A percentile compares a stretch with the other conserved stretches of the same genome.
phyloP scores from a whole-genome alignment of 2,329 filamentous ascomycete genomes.

The Pseudogymnoascus sp. region DNA sequence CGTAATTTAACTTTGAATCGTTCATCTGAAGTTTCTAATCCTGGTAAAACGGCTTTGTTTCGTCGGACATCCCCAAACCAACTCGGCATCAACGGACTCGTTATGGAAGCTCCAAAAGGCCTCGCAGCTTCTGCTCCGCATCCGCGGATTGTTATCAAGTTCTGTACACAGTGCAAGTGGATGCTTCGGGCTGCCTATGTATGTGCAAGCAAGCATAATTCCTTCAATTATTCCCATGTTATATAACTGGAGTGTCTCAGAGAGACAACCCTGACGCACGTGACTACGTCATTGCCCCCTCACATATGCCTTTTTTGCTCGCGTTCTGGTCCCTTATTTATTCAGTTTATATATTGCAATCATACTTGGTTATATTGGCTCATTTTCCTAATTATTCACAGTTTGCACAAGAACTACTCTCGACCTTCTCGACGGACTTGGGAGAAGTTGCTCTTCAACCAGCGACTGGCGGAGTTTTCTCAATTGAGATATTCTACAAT shows the following conservation, averaged over 20 bases:
- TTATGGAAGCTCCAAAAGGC: neutral
- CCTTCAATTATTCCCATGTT: neutral
- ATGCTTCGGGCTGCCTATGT: constrained; percentile 82
- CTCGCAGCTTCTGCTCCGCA: constrained; percentile 33
- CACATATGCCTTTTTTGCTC: constrained; percentile 6
- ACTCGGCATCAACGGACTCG: neutral
- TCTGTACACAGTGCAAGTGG: constrained; percentile 93
- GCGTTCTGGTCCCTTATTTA: neutral
- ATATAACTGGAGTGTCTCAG: neutral
- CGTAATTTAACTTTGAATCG: neutral
- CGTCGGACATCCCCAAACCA: neutral
- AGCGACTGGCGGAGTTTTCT: constrained; percentile 75
- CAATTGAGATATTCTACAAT: constrained; percentile 55
- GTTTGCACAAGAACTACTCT: constrained; percentile 93
- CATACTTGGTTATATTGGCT: neutral
- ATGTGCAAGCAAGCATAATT: constrained; percentile 29
- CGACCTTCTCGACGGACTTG: constrained; percentile 76
- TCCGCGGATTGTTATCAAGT: constrained; percentile 79
- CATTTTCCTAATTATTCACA: constrained; percentile 31
- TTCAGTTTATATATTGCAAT: neutral
- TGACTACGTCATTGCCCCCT: neutral
- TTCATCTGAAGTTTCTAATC: neutral
- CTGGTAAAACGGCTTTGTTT: neutral
- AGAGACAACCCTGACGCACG: neutral
- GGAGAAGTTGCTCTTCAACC: constrained; percentile 87